A percentile compares a stretch with the other conserved stretches of the same genome.
Conservation (phyloP, 176 grass and related monocot species). For the Bonia amplexicaulis region DNA sequence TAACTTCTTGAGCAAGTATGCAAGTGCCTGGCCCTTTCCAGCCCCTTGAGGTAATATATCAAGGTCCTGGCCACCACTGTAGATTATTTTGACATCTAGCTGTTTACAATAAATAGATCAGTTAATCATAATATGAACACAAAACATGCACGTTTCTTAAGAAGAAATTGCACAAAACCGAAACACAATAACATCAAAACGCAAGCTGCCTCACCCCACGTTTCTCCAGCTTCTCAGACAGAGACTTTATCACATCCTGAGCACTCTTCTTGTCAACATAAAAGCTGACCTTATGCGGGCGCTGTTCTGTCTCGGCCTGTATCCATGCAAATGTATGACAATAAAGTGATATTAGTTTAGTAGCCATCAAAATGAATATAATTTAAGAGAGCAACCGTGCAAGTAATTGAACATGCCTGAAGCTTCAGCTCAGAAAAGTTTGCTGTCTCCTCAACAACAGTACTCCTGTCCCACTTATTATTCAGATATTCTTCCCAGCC, state of each 20-base stretch:
- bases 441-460: constrained; percentile 59
- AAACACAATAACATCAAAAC: neutral
- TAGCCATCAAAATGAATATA: neutral
- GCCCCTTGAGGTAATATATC: constrained; percentile 78
- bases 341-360: neutral
- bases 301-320: constrained; percentile 19
- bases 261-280: constrained; percentile 59
- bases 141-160: neutral
- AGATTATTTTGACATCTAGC: constrained; percentile 91
- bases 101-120: constrained; percentile 31
- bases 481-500: constrained; percentile 71
- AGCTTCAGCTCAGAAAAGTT: constrained; percentile 59
- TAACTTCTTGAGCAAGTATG: constrained; percentile 84
- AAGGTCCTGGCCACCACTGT: constrained; percentile 82
- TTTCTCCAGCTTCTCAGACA: constrained; percentile 48
- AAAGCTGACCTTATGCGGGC: constrained; percentile 80
- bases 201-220: constrained; percentile 36
- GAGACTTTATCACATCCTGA: constrained; percentile 57
- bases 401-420: constrained; percentile 40
- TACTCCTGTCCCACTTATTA: constrained; percentile 72
- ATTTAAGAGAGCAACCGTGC: neutral
- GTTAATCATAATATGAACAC: neutral
- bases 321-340: constrained; percentile 17
- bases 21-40: constrained; percentile 88
- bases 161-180: neutral